These are phyloP conservation scores for Blepharisma undulans DNA, from an alignment of 169 alveolate genomes.

Conservation along the genomic window DNA sequence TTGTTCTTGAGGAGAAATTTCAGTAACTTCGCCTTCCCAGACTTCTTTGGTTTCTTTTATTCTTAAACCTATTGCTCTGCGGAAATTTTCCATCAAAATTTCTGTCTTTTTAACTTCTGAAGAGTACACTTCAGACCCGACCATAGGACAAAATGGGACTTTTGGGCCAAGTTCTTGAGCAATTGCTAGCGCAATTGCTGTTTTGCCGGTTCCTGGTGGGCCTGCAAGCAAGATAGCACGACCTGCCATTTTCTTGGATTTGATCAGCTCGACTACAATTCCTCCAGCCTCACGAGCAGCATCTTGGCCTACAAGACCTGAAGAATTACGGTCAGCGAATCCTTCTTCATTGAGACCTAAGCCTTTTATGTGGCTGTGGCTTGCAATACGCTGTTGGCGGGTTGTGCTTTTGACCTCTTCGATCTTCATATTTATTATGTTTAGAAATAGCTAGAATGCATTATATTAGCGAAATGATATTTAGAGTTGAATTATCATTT, in stretches of 20 bases:
- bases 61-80: constrained; percentile 98
- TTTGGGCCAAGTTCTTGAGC: constrained; percentile 99
- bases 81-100: constrained; percentile 97
- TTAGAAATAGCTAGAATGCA: not conserved
- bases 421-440: constrained; percentile 46
- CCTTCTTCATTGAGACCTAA: constrained; percentile 97
- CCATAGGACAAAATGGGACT: constrained; percentile 99
- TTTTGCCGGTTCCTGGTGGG: constrained; percentile 98
- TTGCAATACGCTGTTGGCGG: constrained; percentile 92
- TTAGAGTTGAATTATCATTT: not conserved
- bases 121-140: constrained; percentile 99
- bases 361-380: constrained; percentile 99
- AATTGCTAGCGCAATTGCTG: constrained; percentile 99
- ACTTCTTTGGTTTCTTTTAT: constrained; percentile 99
- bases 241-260: constrained; percentile 97
- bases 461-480: not conserved
- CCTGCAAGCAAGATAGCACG: constrained; percentile 88
- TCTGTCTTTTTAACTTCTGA: constrained; percentile 99
- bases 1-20: constrained; percentile 93
- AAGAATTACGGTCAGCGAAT: constrained; percentile 79
- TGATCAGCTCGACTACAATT: constrained; percentile 96
- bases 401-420: constrained; percentile 89
- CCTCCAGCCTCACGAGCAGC: constrained; percentile 99
- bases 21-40: constrained; percentile 98
- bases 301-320: constrained; percentile 98